Base-by-base conservation (phyloP, 495 filamentous ascomycete genomes). In the Diplogelasinospora grovesii region DNA sequence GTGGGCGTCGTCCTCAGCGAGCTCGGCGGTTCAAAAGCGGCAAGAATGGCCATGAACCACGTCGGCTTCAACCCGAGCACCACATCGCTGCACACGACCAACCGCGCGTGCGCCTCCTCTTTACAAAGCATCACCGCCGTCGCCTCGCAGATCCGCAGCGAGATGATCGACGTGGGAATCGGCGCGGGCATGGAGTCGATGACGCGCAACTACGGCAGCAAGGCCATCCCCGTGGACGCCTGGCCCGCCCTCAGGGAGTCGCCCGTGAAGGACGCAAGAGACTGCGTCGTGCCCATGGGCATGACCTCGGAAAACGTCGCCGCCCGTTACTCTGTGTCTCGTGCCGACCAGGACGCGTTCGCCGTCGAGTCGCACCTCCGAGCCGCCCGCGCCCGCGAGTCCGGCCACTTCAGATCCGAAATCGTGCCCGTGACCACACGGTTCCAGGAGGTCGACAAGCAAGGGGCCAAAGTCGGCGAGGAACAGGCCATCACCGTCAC, bases 271-370 rank as follows among this genome's bases (percentile, higher is more conserved):
- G 83, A 92, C 41, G 82, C 85, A 6, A 57, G 72, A 26, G 89
- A 94, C 56, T 94, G 89, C 52, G 80, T 95, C 53, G 92, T 93
- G 89, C 78, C 79, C 40, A 96, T 96, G 89, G 89, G 89, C 1
- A 54, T 90, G 29, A 96, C 89, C n/a, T 78, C 77, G 18, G 89
- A 96, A 71, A 95, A 95, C 50, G 88, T 96, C 8, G 86, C 89
- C 0, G 62, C 66, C 46, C 68, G 89, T 34, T 89, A 94, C 49
- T 77, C 77, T 4, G 72, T 96, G n/a, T 67, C 60, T 8, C 61
- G 89, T 14, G 69, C 60, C 4, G 87, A 89, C 44, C 88, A 94
- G 66, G 89, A 96, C 57, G 79, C 66, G 4, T 89, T 95, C 42
- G 86, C 88, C 0, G 83, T 79, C 15, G 68, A 71, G 45, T 83